These are phyloP conservation scores for Puccinellia tenuiflora DNA, from an alignment of 176 grass and related monocot species.

Conservation along the genomic window DNA sequence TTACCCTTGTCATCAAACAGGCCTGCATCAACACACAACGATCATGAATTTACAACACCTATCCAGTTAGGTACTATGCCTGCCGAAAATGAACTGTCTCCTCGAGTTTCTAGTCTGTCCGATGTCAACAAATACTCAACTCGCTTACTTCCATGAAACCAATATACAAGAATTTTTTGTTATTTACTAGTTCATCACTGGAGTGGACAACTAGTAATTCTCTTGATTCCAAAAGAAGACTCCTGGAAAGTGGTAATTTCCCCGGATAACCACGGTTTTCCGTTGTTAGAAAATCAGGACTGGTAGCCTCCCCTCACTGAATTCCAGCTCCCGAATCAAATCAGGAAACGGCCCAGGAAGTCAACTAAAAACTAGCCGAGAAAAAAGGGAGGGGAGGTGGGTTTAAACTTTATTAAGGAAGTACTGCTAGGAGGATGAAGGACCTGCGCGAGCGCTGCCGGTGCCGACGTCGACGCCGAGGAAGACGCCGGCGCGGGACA, in stretches of 20 bases:
- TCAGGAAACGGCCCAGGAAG: background rate
- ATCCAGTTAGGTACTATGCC: background rate
- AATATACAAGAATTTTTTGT: too few species aligned
- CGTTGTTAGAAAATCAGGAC: background rate
- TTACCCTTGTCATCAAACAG: constrained; percentile 75
- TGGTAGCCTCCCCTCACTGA: background rate
- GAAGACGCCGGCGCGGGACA: constrained; percentile 40
- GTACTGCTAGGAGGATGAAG: background rate
- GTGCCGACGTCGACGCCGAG: constrained; percentile 92
- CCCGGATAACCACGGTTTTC: too few species aligned
- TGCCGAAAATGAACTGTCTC: background rate
- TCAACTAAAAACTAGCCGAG: background rate
- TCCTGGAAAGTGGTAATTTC: background rate
- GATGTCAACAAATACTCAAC: background rate
- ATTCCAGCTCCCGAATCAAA: background rate
- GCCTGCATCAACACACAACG: constrained; percentile 35
- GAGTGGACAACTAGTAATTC: background rate
- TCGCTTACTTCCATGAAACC: too few species aligned
- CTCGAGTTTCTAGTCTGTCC: background rate
- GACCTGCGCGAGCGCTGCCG: constrained; percentile 88
- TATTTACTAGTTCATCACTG: background rate
- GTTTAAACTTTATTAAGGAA: too few species aligned
- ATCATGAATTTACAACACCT: background rate
- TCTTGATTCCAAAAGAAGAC: background rate
- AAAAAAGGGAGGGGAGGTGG: background rate